Percentiles rank a stretch among this genome's conserved stretches.
Evolutionary conservation across 2,329 filamentous ascomycete genomes (phyloP).

Genomic region (Aspergillus transmontanensis): DNA sequence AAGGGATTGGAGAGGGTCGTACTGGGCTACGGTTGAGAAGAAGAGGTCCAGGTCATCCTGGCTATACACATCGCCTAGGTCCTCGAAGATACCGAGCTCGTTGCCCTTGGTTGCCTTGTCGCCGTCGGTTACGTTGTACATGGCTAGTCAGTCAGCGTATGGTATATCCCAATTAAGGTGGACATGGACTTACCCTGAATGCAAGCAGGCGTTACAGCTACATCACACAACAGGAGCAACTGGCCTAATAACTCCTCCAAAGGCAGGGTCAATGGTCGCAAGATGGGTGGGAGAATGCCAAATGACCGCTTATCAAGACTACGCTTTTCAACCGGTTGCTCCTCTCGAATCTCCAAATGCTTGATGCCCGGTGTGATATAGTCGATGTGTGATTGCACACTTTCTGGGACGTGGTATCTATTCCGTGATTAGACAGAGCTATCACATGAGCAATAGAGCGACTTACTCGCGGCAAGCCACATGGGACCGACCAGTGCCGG

Average conservation of each 20-base stretch:
- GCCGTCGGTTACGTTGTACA: conserved; percentile 49
- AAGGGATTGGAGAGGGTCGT: conserved; percentile 5
- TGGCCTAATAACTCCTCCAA: conserved; percentile 23
- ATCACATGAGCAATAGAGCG: not conserved
- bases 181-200: conserved; percentile 33
- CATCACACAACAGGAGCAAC: conserved; percentile 28
- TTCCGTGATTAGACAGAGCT: not conserved
- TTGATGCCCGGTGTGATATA: conserved; percentile 56
- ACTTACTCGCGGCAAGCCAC: conserved; percentile 42
- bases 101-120: conserved; percentile 46
- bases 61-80: conserved; percentile 48
- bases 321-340: conserved; percentile 11
- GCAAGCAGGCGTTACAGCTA: conserved; percentile 44
- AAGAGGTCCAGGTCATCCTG: conserved; percentile 49
- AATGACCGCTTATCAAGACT: conserved; percentile 26
- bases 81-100: conserved; percentile 50
- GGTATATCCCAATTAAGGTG: rapidly evolving
- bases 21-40: conserved; percentile 39
- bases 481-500: conserved; percentile 31
- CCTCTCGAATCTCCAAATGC: conserved; percentile 30
- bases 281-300: conserved; percentile 26
- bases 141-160: conserved; percentile 24
- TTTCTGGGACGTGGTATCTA: conserved; percentile 53
- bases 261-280: conserved; percentile 27
- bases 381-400: conserved; percentile 54